Evolutionary conservation across 495 filamentous ascomycete species (phyloP), one percentile per base, ranked within the genome.

Genomic region (Xylaria intraflava): DNA sequence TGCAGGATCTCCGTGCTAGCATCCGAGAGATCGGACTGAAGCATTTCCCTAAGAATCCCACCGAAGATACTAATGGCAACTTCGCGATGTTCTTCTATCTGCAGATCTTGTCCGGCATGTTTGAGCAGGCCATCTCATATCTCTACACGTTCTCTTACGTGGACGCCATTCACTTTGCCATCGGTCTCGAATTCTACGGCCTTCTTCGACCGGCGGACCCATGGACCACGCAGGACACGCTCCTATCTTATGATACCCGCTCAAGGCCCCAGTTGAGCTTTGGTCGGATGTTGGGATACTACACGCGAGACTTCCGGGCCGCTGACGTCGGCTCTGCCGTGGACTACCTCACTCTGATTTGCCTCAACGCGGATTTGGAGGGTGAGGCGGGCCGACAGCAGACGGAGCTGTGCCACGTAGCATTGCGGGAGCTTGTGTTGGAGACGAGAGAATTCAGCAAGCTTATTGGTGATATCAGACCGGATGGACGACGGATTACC

Each of bases 371-470:
- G 30, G 94, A 96, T 69, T 77, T 96, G 27, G 78, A 79, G 17
- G 82, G 86, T 24, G 75, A 83, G 29, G 68, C 81, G 2, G 92
- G 91, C 55, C 83, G 81, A 53, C 81, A 82, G 12, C 93, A 97
- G 65, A 79, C 85, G 30, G 75, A 80, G 1, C 78, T 96, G 36
- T 97, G 92, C 68, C 88, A 96, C 66, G 89, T 95, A 65, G 90
- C 91, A 17, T 76, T 99, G 51, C 86, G 90, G n/a, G 93, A 97
- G 65, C 87, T 96, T 48, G 88, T 95, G 33, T 77, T 99, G 17
- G 93, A 97, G 71, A 95, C 88, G 10, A 79, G 91, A 50, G 93
- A 97, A 65, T 97, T 95, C 65, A 90, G 91, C 56, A 86, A 87
- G 57, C 77, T 99, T 19, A 84, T 99, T 46, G 93, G 94, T 31